Percentiles rank a stretch among this genome's conserved stretches.
Evolutionary conservation across 140 eudicot genomes (phyloP).

Genomic region (Flaveria floridana): DNA sequence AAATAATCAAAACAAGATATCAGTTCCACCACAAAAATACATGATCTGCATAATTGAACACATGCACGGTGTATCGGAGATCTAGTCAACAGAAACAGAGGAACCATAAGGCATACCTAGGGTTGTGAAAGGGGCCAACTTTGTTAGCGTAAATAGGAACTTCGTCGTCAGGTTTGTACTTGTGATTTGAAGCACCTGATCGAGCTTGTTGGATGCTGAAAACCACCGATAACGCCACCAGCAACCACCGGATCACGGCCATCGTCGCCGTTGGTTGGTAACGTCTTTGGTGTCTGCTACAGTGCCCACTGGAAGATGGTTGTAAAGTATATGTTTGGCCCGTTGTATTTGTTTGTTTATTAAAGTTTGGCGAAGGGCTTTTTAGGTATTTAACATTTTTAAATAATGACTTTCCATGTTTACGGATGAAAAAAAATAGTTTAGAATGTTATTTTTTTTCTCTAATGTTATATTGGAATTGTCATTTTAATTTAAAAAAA

Average conservation of each 20-base stretch:
- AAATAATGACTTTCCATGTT: too few species aligned
- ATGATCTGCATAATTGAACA: neutral
- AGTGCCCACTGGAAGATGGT: conserved; percentile 23
- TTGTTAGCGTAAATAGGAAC: conserved; percentile 59
- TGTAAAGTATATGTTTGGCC: conserved; percentile 9
- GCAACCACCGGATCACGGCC: conserved; percentile 33
- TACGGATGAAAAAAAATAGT: too few species aligned
- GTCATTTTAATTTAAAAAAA: too few species aligned
- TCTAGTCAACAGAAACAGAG: neutral
- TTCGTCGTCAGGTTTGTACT: conserved; percentile 39
- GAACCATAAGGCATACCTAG: conserved; percentile 35
- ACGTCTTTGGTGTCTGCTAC: conserved; percentile 29
- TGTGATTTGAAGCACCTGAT: conserved; percentile 47
- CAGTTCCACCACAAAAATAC: neutral
- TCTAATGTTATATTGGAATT: too few species aligned
- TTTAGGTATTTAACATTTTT: conserved; percentile 18
- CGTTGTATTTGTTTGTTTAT: conserved; percentile 17
- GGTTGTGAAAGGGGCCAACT: conserved; percentile 66
- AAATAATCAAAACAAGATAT: neutral
- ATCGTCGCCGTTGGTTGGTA: neutral
- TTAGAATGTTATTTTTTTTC: too few species aligned
- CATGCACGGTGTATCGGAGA: conserved; percentile 8
- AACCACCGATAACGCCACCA: conserved; percentile 25
- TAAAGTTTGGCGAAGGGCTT: conserved; percentile 23
- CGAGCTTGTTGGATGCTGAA: neutral